Evolutionary conservation across 2,329 filamentous ascomycete genomes (phyloP), one percentile per base, ranked within the genome.

Genomic region (Hymenoscyphus linearis): DNA sequence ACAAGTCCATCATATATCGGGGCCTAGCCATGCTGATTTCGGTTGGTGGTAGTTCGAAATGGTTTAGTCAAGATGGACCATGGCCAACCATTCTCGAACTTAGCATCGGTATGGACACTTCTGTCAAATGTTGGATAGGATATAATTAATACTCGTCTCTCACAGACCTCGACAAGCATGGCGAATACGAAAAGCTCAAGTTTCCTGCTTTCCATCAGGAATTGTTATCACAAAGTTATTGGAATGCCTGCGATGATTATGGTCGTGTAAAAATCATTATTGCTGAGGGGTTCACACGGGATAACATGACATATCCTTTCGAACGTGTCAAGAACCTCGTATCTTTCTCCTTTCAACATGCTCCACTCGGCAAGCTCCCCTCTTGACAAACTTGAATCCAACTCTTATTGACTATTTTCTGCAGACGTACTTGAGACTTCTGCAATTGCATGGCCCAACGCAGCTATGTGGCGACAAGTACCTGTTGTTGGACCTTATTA

Each of bases 291-390:
- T 85, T 91, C 61, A 78, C 81, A 10, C 78, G 85, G 40, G 79
- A 82, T 77, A 65, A 68, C 2, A 60, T 76, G 0, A 75, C 77
- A 2, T 74, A 77, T 50, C 82, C 84, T 0, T 84, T 89, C 65
- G 85, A 90, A 68, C 79, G 85, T 47, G 77, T 89, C 64, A 89
- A 87, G 70, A 90, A 93, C 68, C 75, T 91, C 52, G 83, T 92
- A 26, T 83, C 83, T 14, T 95, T 96, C 74, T 87, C 91, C 0
- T 96, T 96, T 69, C 90, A 95, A 70, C 90, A 95, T 77, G 91
- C 89, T 36, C 91, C 91, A 0, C 76, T 89, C 59, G 82, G 91
- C 93, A 77, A 66, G 80, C 75, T 31, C 40, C 7, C 6, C 58
- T 14, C 47, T 6, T 34, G 26, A 36, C 27, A 35, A 31, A 22